A percentile compares a stretch with the other conserved stretches of the same genome.
Conservation (phyloP, 495 filamentous ascomycete species). For the Trichocladium antarcticum region DNA sequence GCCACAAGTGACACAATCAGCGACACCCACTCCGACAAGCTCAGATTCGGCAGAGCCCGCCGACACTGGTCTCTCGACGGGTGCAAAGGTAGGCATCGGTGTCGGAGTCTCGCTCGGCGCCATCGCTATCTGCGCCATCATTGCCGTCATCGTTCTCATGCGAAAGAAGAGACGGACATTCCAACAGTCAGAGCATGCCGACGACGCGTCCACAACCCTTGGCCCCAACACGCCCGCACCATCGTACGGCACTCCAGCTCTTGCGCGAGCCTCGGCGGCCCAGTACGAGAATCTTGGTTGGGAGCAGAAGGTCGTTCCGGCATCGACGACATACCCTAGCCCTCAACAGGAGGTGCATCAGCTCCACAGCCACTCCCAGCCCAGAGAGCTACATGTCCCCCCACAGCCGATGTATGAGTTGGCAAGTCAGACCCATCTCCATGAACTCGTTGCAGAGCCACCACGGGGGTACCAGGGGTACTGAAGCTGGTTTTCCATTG, state of each 20-base stretch:
- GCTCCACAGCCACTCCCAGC: constrained; percentile 12
- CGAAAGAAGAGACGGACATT: constrained; percentile 6
- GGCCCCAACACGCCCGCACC: constrained; percentile 8
- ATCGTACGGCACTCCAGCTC: constrained; percentile 11
- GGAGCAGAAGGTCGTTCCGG: constrained; percentile 11
- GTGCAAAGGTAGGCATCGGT: constrained; percentile 31
- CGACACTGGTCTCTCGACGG: constrained; percentile 22
- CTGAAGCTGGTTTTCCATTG: too few species aligned
- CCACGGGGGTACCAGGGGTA: not conserved
- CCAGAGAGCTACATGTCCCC: constrained; percentile 18
- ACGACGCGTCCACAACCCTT: constrained; percentile 9
- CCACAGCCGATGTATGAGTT: constrained; percentile 25
- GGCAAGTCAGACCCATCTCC: constrained; percentile 17
- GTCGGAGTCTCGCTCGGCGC: constrained; percentile 26
- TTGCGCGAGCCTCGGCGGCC: not conserved
- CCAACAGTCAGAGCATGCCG: not conserved
- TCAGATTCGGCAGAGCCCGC: not conserved
- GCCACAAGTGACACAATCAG: not conserved
- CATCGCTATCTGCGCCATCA: constrained; percentile 18
- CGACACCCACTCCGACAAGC: not conserved
- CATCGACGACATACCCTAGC: not conserved
- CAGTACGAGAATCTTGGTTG: constrained; percentile 12
- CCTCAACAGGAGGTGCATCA: constrained; percentile 9
- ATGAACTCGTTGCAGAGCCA: constrained; percentile 23
- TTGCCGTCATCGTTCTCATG: constrained; percentile 18